Evolutionary conservation across 805 yeast species (phyloP).

Genomic region (Metschnikowia lunata): DNA sequence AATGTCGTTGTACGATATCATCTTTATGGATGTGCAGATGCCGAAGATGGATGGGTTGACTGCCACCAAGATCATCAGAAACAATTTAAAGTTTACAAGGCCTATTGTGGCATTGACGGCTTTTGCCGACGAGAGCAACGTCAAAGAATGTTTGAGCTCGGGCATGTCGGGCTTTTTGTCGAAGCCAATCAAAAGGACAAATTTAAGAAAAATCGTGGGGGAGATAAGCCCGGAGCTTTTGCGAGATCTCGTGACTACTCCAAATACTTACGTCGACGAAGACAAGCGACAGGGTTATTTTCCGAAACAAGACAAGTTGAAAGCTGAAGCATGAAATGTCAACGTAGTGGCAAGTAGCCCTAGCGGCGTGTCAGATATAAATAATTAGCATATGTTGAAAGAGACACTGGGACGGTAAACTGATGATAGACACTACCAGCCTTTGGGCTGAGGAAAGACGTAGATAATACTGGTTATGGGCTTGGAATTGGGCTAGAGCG

Average conservation of each 20-base stretch:
- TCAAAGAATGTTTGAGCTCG: conserved; percentile 75
- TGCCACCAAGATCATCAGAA: conserved; percentile 73
- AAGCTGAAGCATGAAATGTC: no score
- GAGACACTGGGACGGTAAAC: no score
- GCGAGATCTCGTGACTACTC: conserved; percentile 32
- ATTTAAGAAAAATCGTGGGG: conserved; percentile 53
- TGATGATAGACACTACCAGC: no score
- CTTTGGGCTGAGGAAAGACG: no score
- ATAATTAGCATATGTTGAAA: no score
- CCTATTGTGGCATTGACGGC: conserved; percentile 96
- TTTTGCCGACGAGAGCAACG: conserved; percentile 89
- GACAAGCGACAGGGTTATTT: conserved; percentile 5
- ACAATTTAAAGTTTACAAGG: conserved; percentile 51
- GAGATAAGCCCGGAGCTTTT: conserved; percentile 41
- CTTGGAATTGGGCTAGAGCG: no score
- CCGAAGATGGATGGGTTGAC: conserved; percentile 86
- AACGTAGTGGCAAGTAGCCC: no score
- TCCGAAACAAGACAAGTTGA: background rate
- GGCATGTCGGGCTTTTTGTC: conserved; percentile 92
- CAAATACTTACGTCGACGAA: conserved; percentile 15
- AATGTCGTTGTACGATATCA: conserved; percentile 54
- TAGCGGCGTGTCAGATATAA: no score
- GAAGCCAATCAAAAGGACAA: conserved; percentile 77
- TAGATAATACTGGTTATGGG: no score
- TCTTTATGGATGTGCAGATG: conserved; percentile 98